phyloP scores from a whole-genome alignment of 345 rosid species.

The Sisymbrium irio region DNA sequence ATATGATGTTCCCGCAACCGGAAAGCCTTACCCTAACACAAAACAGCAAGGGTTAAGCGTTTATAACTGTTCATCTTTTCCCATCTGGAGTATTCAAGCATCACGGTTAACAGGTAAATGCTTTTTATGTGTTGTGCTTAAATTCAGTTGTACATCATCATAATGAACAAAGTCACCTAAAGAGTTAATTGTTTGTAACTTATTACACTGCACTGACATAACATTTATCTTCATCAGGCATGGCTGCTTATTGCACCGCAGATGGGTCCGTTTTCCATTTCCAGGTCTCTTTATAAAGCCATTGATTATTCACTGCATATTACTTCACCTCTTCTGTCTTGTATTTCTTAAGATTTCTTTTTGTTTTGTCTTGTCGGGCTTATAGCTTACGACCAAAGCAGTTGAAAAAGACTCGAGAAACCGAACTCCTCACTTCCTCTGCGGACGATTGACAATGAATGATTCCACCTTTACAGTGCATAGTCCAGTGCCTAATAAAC shows the following conservation, averaged over 20 bases:
- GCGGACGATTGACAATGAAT: conserved; percentile 57
- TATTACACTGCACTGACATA: neutral
- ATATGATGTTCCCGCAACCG: conserved; percentile 69
- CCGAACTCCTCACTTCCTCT: conserved; percentile 64
- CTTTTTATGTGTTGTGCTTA: neutral
- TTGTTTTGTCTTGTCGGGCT: neutral
- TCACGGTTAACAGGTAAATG: conserved; percentile 64
- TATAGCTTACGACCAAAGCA: conserved; percentile 65
- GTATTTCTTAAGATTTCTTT: neutral
- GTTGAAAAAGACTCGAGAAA: conserved; percentile 74
- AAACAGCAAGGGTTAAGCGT: conserved; percentile 71
- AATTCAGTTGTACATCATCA: neutral
- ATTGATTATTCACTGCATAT: neutral
- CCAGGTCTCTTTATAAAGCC: conserved; percentile 49
- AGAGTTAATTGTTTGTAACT: neutral
- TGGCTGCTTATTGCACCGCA: conserved; percentile 80
- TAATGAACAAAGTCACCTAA: neutral
- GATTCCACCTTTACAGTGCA: conserved; percentile 47
- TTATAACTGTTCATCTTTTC: conserved; percentile 61
- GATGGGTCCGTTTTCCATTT: conserved; percentile 68
- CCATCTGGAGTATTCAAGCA: conserved; percentile 80
- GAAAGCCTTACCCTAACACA: conserved; percentile 52
- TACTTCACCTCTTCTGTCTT: neutral
- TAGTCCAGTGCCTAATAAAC: conserved; percentile 44
- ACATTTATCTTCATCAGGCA: conserved; percentile 42